These are phyloP conservation scores for Boletus semigastroideus DNA, from an alignment of 1,284 basidiomycete species.

Conservation along the genomic window DNA sequence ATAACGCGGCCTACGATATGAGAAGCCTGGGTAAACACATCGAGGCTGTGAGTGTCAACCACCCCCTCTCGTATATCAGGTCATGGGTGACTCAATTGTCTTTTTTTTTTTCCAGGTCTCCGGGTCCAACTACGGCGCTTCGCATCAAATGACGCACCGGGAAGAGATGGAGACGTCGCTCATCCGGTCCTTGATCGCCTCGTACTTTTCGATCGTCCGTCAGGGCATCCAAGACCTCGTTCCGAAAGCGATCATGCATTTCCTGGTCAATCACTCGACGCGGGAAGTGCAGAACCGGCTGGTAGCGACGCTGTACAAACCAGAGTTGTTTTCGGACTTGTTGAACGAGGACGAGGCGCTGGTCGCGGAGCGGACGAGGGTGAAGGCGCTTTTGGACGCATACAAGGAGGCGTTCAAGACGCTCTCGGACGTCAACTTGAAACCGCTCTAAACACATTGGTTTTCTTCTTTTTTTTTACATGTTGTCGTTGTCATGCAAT, in stretches of 20 bases:
- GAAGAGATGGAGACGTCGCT: conserved; percentile 97
- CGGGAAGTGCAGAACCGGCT: conserved; percentile 96
- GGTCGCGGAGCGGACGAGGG: conserved; percentile 89
- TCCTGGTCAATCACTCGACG: conserved; percentile 94
- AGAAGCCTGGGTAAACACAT: conserved; percentile 97
- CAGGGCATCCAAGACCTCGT: conserved; percentile 97
- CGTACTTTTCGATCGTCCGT: conserved; percentile 95
- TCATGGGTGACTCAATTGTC: conserved; percentile 12
- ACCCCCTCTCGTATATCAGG: conserved; percentile 1
- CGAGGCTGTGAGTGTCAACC: conserved; percentile 69
- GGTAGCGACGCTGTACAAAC: conserved; percentile 92
- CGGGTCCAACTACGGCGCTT: conserved; percentile 47
- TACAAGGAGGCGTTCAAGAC: conserved; percentile 97
- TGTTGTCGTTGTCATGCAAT: background rate
- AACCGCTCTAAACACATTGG: conserved; percentile 46
- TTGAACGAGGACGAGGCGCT: conserved; percentile 95
- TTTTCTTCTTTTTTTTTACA: too few relatives aligned
- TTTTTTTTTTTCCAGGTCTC: conserved; percentile 7
- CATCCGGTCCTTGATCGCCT: conserved; percentile 91
- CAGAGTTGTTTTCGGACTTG: conserved; percentile 87
- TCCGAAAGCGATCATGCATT: conserved; percentile 96
- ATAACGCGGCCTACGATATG: conserved; percentile 94
- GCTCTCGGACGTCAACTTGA: conserved; percentile 74
- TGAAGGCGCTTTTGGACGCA: conserved; percentile 93
- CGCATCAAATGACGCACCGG: conserved; percentile 59